Percentiles rank a stretch among this genome's conserved stretches.
These are phyloP conservation scores for Russula dissimulans DNA, from an alignment of 768 basidiomycete genomes.

Conservation along the genomic window DNA sequence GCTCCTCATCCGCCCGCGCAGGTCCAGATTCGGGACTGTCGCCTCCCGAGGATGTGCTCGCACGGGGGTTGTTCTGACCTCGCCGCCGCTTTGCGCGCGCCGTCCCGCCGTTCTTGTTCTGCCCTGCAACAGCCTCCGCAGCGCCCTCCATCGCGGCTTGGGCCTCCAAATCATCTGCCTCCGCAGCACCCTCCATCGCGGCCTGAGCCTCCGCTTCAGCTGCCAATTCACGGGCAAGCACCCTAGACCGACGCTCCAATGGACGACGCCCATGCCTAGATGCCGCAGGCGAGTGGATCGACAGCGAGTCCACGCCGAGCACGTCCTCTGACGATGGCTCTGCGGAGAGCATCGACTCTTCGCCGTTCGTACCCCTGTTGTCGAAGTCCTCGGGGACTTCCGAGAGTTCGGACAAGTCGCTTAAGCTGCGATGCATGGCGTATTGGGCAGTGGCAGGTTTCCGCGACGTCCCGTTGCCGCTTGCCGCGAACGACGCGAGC, in stretches of 20 bases:
- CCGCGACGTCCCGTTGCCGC: background rate
- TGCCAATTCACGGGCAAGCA: constrained; percentile 14
- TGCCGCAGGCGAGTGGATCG: background rate
- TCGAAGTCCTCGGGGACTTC: background rate
- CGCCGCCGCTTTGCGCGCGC: background rate
- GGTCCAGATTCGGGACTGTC: background rate
- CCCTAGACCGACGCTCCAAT: constrained; percentile 16
- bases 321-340: constrained; percentile 2
- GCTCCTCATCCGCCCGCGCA: background rate
- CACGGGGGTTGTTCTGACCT: background rate
- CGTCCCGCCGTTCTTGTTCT: background rate
- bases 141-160: background rate
- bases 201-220: constrained; percentile 1
- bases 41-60: background rate
- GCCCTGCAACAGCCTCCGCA: background rate
- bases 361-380: background rate
- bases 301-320: constrained; percentile 4
- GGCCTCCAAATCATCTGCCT: constrained; percentile 1
- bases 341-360: constrained; percentile 16
- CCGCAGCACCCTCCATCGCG: no score
- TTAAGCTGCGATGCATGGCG: background rate
- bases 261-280: background rate
- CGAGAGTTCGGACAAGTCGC: constrained; percentile 10
- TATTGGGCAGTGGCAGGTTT: background rate
- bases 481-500: constrained; percentile 34